Base-by-base conservation (phyloP, 75 land plant genomes). In the Gnetum montanum region DNA sequence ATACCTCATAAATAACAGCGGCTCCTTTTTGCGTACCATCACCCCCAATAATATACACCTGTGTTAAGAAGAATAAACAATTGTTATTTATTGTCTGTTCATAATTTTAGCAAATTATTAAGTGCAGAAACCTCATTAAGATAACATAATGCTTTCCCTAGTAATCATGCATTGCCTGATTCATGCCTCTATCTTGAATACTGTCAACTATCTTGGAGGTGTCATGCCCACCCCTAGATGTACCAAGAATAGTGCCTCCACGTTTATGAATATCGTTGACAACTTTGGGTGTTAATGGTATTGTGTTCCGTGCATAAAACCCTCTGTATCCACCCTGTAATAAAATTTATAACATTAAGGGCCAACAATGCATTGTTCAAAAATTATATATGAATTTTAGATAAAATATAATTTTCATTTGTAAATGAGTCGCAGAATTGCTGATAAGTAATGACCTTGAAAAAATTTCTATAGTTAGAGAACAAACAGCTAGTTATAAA, bases 11-110 rank as follows among this genome's bases (percentile, higher is more conserved):
- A 49, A 91, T 88, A 19, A 70, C 74, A 66, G 78, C 76, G 15
- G 92, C 97, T 59, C 97, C 97, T 65, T 63, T 88, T 54, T 91
- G 97, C 29, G 97, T 87, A 49, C 97, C 96, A 72, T 90, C 96
- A 19, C 96, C 96, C 38, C 96, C 96, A 74, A 90, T 90, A 20
- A 90, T 83, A 53, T 87, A 91, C 6, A 91, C 97, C 97, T 91
- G 38, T 25, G n/a, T 11, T 12, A 31, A 22, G 31, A 31, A 53
- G 26, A 22, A 50, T 29, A 31, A 3, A 33, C n/a, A n/a, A n/a
- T n/a, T n/a, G n/a, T n/a, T n/a, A n/a, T n/a, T n/a, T n/a, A n/a
- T n/a, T n/a, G n/a, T n/a, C n/a, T n/a, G n/a, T n/a, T n/a, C n/a
- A n/a, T n/a, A n/a, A n/a, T n/a, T n/a, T n/a, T n/a, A n/a, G n/a